Percentiles rank a stretch among this genome's conserved stretches.
These are phyloP conservation scores for Hypoxylon sp. DNA, from an alignment of 2,329 filamentous ascomycete species.

Conservation along the genomic window DNA sequence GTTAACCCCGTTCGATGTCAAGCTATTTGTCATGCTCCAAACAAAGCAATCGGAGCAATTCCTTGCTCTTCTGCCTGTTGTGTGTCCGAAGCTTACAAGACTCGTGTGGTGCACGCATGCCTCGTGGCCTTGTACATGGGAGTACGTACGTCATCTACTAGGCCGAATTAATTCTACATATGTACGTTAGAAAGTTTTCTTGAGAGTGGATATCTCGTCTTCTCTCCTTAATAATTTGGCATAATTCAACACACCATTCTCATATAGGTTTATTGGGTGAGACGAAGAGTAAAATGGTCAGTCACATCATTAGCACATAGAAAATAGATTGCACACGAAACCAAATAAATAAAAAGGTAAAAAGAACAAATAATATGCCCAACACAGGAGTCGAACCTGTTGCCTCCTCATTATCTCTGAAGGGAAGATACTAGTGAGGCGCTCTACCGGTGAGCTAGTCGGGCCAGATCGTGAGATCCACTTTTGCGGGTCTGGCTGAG, in stretches of 20 bases:
- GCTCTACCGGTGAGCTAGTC: slow-evolving; percentile 31
- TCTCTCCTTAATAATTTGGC: not conserved
- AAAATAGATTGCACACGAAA: no score
- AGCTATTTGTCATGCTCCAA: not conserved
- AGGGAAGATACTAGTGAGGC: slow-evolving; percentile 22
- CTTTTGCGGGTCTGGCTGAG: not conserved
- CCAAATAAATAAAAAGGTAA: not conserved
- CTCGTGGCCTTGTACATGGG: not conserved
- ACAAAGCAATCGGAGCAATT: not conserved
- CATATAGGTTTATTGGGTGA: no score
- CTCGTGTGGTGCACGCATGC: not conserved
- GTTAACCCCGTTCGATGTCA: not conserved
- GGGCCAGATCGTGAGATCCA: not conserved
- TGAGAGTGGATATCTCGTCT: not conserved
- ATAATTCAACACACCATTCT: no score
- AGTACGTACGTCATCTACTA: not conserved
- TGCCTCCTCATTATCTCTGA: slow-evolving; percentile 17
- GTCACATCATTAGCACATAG: no score
- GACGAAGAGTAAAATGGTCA: no score
- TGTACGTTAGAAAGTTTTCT: not conserved
- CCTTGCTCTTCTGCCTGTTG: not conserved
- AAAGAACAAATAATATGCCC: slow-evolving; percentile 5
- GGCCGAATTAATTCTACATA: not conserved
- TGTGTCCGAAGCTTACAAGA: not conserved
- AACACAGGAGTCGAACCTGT: slow-evolving; percentile 32